Conservation (phyloP, 176 grass and related monocot genomes). For the Triticum dicoccoides region DNA sequence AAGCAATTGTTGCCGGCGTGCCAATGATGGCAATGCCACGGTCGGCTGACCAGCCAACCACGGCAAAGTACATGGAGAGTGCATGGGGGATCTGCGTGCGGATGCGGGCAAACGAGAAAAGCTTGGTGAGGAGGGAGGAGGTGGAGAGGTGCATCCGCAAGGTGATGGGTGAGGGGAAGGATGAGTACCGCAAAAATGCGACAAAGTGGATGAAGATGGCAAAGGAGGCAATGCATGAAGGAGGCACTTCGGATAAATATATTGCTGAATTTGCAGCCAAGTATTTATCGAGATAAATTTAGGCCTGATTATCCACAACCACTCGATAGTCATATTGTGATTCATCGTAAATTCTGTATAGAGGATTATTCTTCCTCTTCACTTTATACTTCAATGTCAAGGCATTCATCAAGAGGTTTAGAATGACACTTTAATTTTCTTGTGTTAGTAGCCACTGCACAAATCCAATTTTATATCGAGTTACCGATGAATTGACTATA, state of each 20-base stretch:
- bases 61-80: conserved; percentile 20
- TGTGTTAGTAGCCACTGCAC: too few relatives aligned
- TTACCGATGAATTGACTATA: too few relatives aligned
- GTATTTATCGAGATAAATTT: neutral
- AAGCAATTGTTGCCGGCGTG: conserved; percentile 18
- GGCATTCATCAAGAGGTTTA: too few relatives aligned
- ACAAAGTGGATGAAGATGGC: conserved; percentile 14
- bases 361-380: too few relatives aligned
- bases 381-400: too few relatives aligned
- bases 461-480: too few relatives aligned
- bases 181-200: conserved; percentile 28
- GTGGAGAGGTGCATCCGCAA: neutral
- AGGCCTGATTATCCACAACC: neutral
- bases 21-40: conserved; percentile 36
- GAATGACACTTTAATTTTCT: too few relatives aligned
- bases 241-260: neutral
- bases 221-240: conserved; percentile 28
- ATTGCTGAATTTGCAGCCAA: conserved; percentile 25
- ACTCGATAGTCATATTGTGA: too few relatives aligned
- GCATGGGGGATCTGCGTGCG: neutral
- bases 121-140: neutral
- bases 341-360: too few relatives aligned
- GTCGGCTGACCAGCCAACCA: conserved; percentile 44
- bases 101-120: neutral
- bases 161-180: conserved; percentile 29